These are phyloP conservation scores for Kazachstania taianensis DNA, from an alignment of 805 yeast genomes.

Conservation along the genomic window DNA sequence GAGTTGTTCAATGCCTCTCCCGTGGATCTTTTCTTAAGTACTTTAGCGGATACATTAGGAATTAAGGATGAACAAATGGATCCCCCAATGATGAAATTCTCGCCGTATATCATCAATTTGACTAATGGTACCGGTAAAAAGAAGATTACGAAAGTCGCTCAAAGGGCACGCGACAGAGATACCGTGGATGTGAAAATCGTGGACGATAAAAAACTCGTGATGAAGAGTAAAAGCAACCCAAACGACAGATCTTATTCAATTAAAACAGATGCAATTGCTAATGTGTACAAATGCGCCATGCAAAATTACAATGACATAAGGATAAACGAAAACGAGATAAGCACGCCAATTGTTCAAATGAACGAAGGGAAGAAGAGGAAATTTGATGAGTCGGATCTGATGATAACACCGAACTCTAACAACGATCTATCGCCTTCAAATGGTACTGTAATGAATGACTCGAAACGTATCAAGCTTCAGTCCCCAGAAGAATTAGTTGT, in stretches of 20 bases:
- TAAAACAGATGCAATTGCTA: conserved; percentile 14
- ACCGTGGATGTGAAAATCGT: conserved; percentile 15
- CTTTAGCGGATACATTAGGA: conserved; percentile 27
- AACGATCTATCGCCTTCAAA: conserved; percentile 14
- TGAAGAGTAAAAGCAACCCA: conserved; percentile 19
- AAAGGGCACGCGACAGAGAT: conserved; percentile 27
- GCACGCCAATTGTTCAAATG: not conserved
- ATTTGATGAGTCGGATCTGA: conserved; percentile 13
- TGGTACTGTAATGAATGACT: conserved; percentile 24
- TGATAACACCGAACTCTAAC: not conserved
- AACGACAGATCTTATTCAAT: conserved; percentile 8
- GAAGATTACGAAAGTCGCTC: conserved; percentile 23
- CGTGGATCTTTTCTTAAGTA: conserved; percentile 24
- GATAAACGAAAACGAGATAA: conserved; percentile 1
- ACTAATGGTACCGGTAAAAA: conserved; percentile 29
- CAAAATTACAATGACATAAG: conserved; percentile 9
- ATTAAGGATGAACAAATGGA: conserved; percentile 23
- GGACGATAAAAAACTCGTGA: conserved; percentile 20
- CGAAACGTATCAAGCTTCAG: conserved; percentile 26
- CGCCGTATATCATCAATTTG: conserved; percentile 20
- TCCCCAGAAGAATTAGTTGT: conserved; percentile 28
- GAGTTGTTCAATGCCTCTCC: conserved; percentile 24
- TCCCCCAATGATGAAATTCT: conserved; percentile 12
- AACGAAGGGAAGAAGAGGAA: conserved; percentile 22
- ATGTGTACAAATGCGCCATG: conserved; percentile 16